Evolutionary conservation across 768 basidiomycete species (phyloP).

Genomic region (Suillus alpinus): DNA sequence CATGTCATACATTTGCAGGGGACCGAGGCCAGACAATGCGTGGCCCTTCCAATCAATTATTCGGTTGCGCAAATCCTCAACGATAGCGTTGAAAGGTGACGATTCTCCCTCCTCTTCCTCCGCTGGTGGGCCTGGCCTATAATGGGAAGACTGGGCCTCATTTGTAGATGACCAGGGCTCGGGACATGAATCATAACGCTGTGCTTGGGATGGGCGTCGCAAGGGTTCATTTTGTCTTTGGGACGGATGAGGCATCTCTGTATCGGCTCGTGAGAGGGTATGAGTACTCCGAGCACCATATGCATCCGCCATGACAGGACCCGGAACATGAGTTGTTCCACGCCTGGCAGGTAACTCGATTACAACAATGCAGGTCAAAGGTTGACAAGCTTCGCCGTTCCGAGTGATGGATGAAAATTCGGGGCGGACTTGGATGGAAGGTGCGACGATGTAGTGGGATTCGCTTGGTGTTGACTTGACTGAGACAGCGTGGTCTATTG

Average conservation of each 20-base stretch:
- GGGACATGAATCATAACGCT: constrained; percentile 11
- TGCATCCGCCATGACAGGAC: constrained; percentile 50
- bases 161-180: constrained; percentile 26
- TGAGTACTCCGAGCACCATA: constrained; percentile 33
- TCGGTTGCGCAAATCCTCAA: constrained; percentile 84
- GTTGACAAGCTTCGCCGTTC: constrained; percentile 67
- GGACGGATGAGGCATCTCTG: constrained; percentile 15
- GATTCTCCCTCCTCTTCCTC: constrained; percentile 45
- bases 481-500: constrained; percentile 58
- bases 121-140: constrained; percentile 16
- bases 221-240: constrained; percentile 14
- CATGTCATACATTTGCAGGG: constrained; percentile 89
- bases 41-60: constrained; percentile 98
- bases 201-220: constrained; percentile 7
- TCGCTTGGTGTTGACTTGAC: constrained; percentile 47
- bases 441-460: constrained; percentile 78
- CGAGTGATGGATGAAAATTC: constrained; percentile 85
- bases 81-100: constrained; percentile 78
- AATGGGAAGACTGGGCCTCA: constrained; percentile 32
- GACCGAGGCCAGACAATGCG: constrained; percentile 83
- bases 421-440: constrained; percentile 89
- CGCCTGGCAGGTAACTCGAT: constrained; percentile 88
- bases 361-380: constrained; percentile 90
- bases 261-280: constrained; percentile 20
- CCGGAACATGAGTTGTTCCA: constrained; percentile 46